Evolutionary conservation across 1,139 yeast genomes (phyloP), one percentile per base, ranked within the genome.

Genomic region (Pichia inconspicua): DNA sequence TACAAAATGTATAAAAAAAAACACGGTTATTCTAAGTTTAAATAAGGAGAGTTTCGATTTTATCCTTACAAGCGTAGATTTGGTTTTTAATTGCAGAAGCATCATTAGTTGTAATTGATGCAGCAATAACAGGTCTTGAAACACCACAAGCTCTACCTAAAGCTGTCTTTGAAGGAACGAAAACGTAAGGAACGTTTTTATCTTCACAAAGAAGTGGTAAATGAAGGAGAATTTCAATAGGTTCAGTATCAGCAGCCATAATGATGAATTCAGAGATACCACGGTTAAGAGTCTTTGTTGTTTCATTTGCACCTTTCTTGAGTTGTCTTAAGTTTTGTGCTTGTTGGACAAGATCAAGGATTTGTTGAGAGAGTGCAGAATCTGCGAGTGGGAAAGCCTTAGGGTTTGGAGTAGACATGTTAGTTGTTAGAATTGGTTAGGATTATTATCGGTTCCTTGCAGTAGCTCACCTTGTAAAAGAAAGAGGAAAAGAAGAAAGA

Each of bases 101-200:
- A 67, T 94, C 99, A 75, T 94, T 92, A 59, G 98, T 81, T 67
- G 99, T 94, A 68, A 94, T 95, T 56, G 96, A 86, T 58, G 97
- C 97, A 67, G 98, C 95, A 69, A 92, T 90, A 53, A 94, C 98
- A 59, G 98, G 97, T 79, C 99, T 86, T 53, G 97, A 88, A 60
- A 94, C 98, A 75, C 98, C 99, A 77, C 98, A 92, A 64, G 98
- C 97, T 78, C 98, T 88, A 70, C 99, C 98, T 64, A 94, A 80
- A 58, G 98, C 98, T 64, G 95, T 84, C 80, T 92, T 92, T 63
- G 97, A 89, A 59, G 98, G 97, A 58, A 94, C 97, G 63, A 92
- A 92, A 57, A 92, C 97, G 77, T 92, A 92, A 56, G 98, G 97
- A 61, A 92, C 98, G 77, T 94, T 92, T 80, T 92, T 92, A 75